Evolutionary conservation across 2,329 filamentous ascomycete species (phyloP).

Genomic region (Penicillium sp.): DNA sequence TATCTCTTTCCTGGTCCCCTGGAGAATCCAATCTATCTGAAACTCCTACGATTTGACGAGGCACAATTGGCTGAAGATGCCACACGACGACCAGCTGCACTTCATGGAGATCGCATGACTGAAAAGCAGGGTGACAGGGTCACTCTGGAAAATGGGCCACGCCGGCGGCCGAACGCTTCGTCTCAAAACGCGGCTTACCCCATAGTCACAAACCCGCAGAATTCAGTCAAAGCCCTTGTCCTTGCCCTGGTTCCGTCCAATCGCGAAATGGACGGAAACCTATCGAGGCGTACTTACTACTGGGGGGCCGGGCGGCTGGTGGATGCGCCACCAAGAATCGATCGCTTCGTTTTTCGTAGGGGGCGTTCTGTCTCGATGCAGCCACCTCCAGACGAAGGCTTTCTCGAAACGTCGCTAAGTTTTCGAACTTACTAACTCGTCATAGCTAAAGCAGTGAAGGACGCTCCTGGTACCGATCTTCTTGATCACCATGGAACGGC

Average conservation of each 20-base stretch:
- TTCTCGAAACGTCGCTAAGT: no score
- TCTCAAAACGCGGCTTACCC: conserved; percentile 2
- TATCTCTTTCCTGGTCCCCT: background rate
- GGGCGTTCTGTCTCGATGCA: no score
- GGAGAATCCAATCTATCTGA: background rate
- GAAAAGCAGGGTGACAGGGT: background rate
- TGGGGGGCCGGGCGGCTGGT: no score
- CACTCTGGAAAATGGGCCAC: background rate
- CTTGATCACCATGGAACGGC: conserved; percentile 3
- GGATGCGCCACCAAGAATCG: conserved; percentile 1
- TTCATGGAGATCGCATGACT: conserved; percentile 2
- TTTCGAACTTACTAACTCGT: no score
- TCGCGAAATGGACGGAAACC: background rate
- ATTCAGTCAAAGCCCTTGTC: background rate
- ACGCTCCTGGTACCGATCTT: background rate
- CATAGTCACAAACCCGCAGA: background rate
- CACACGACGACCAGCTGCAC: background rate
- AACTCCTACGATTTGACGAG: background rate
- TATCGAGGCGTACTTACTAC: background rate
- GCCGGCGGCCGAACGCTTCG: background rate
- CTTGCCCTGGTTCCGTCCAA: background rate
- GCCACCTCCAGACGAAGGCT: no score
- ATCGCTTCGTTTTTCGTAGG: background rate
- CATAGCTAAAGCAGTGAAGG: background rate
- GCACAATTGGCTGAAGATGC: background rate